Percentiles rank a stretch among this genome's conserved stretches.
These are phyloP conservation scores for Metschnikowia gruessii DNA, from an alignment of 805 yeast species.

Conservation along the genomic window DNA sequence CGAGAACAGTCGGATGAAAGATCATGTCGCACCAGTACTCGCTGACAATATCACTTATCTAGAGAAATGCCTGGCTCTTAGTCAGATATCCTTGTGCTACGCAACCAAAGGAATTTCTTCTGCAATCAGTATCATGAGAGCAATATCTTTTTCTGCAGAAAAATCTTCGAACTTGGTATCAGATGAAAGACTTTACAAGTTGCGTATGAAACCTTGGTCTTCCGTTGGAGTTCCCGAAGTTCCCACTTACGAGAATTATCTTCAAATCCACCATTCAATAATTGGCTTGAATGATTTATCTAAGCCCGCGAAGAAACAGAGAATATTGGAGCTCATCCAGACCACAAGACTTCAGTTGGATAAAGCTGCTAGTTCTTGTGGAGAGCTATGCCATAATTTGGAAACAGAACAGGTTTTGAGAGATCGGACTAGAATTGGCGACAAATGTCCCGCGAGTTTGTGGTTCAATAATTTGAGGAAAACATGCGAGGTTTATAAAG, in stretches of 20 bases:
- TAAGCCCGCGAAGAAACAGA: background rate
- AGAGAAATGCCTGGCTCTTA: conserved; percentile 21
- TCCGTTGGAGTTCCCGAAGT: conserved; percentile 74
- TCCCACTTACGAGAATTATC: conserved; percentile 48
- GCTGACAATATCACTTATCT: conserved; percentile 25
- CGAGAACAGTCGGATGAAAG: conserved; percentile 30
- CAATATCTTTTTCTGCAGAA: background rate
- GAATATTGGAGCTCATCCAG: background rate
- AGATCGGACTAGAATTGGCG: conserved; percentile 6
- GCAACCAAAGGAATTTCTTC: conserved; percentile 23
- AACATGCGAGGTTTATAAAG: conserved; percentile 16
- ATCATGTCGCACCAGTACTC: conserved; percentile 35
- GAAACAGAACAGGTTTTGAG: conserved; percentile 5
- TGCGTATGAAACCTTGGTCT: conserved; percentile 77
- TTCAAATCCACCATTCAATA: background rate
- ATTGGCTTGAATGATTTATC: background rate
- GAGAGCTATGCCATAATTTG: conserved; percentile 10
- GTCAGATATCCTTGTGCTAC: conserved; percentile 18
- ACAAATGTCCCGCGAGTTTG: conserved; percentile 3
- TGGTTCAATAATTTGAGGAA: conserved; percentile 12
- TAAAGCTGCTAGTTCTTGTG: conserved; percentile 5
- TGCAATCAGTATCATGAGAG: conserved; percentile 10
- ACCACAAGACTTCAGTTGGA: background rate
- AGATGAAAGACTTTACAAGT: conserved; percentile 26
- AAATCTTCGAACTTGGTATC: conserved; percentile 2